These are phyloP conservation scores for Corniculantispora saksenae DNA, from an alignment of 2,329 filamentous ascomycete genomes.

Conservation along the genomic window DNA sequence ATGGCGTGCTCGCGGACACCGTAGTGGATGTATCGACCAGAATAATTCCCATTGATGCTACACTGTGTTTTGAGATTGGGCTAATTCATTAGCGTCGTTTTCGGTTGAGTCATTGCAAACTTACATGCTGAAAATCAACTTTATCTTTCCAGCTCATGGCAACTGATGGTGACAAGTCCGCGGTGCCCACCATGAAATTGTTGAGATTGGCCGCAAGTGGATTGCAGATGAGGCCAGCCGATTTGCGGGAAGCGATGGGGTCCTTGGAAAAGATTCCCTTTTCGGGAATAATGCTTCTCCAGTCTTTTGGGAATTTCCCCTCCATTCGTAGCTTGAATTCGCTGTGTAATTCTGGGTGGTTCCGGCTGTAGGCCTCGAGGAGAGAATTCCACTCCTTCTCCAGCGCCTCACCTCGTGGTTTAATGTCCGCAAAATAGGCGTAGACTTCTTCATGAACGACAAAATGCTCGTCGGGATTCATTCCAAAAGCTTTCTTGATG, in stretches of 20 bases:
- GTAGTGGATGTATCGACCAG: conserved; percentile 59
- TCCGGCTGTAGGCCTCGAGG: conserved; percentile 42
- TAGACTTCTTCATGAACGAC: conserved; percentile 47
- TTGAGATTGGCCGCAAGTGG: conserved; percentile 49
- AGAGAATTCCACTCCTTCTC: conserved; percentile 49
- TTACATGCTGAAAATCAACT: conserved; percentile 49
- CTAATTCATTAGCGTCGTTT: conserved; percentile 22
- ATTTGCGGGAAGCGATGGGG: conserved; percentile 52
- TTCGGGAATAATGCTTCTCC: conserved; percentile 49
- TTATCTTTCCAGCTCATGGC: conserved; percentile 58
- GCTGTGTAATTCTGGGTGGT: conserved; percentile 49
- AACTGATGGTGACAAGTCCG: conserved; percentile 53
- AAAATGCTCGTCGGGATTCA: conserved; percentile 36
- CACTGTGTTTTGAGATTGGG: conserved; percentile 41
- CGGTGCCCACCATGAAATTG: conserved; percentile 55
- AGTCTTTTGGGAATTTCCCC: conserved; percentile 50
- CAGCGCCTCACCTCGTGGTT: conserved; percentile 43
- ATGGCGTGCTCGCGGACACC: conserved; percentile 65
- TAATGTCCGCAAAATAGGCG: conserved; percentile 50
- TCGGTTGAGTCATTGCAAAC: conserved; percentile 9
- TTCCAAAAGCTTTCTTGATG: conserved; percentile 27
- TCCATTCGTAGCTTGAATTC: conserved; percentile 50
- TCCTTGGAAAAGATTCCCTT: conserved; percentile 45
- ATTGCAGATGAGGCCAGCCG: conserved; percentile 50
- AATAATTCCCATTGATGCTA: conserved; percentile 55